Percentiles rank a stretch among this genome's conserved stretches.
Evolutionary conservation across 176 grass and related monocot species (phyloP).

Genomic region (Secale cereale): DNA sequence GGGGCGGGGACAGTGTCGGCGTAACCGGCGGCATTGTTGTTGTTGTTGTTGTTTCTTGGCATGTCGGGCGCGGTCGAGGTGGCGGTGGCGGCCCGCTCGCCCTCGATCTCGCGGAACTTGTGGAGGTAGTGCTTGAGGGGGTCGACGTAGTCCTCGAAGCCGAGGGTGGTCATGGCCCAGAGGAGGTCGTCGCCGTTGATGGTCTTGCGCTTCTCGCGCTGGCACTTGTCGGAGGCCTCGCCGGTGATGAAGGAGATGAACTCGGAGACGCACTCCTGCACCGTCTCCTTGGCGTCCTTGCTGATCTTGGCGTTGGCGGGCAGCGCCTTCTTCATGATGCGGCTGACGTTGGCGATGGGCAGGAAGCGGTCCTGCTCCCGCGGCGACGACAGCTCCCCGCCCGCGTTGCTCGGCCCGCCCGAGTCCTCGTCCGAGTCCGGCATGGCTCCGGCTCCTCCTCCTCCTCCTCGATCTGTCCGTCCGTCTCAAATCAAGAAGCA

Average conservation of each 20-base stretch:
- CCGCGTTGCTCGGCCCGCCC: conserved; percentile 50
- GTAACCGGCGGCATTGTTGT: conserved; percentile 21
- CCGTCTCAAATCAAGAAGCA: conserved; percentile 23
- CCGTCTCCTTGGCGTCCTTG: conserved; percentile 99
- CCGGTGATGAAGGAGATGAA: conserved; percentile 99
- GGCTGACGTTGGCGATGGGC: conserved; percentile 94
- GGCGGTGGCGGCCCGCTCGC: conserved; percentile 48
- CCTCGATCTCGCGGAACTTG: conserved; percentile 92
- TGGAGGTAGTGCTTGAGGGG: conserved; percentile 95
- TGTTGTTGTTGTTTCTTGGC: background rate
- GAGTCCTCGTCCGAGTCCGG: conserved; percentile 82
- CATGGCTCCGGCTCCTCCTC: conserved; percentile 22
- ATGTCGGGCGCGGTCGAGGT: conserved; percentile 12
- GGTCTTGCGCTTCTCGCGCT: conserved; percentile 98
- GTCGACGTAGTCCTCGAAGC: conserved; percentile 95
- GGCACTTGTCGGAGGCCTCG: conserved; percentile 99
- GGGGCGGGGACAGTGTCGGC: background rate
- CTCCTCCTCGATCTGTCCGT: background rate
- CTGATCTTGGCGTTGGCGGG: conserved; percentile 98
- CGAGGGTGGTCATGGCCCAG: conserved; percentile 97
- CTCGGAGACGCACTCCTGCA: conserved; percentile 99
- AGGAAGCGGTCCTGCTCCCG: conserved; percentile 94
- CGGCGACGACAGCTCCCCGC: conserved; percentile 51
- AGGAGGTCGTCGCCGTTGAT: conserved; percentile 98
- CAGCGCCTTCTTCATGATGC: conserved; percentile 99